Conservation (phyloP, 148 eudicot genomes). For the Nepenthes mirabilis region DNA sequence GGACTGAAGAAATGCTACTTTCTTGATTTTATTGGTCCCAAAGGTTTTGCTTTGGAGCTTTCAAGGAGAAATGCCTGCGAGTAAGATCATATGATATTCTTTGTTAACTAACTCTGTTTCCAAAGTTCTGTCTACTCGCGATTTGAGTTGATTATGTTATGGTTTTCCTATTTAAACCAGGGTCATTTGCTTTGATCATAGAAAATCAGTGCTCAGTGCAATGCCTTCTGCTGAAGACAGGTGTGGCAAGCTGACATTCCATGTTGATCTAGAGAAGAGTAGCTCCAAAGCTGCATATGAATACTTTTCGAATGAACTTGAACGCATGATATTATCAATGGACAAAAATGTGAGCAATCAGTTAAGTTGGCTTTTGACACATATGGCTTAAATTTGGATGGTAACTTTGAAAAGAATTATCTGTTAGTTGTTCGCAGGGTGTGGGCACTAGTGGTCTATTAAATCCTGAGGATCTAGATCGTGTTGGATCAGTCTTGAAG, state of each 20-base stretch:
- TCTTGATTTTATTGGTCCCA: slow-evolving; percentile 77
- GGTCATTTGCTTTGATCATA: slow-evolving; percentile 69
- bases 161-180: slow-evolving; percentile 16
- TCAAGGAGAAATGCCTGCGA: slow-evolving; percentile 38
- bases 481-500: slow-evolving; percentile 22
- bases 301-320: slow-evolving; percentile 37
- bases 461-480: slow-evolving; percentile 23
- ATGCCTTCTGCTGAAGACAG: slow-evolving; percentile 21
- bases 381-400: not conserved
- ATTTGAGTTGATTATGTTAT: not conserved
- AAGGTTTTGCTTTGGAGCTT: slow-evolving; percentile 52
- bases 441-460: slow-evolving; percentile 23
- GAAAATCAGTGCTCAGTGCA: slow-evolving; percentile 25
- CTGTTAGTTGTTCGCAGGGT: slow-evolving; percentile 24
- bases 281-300: too few species aligned
- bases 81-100: slow-evolving; percentile 28
- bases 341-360: slow-evolving; percentile 20
- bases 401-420: not conserved
- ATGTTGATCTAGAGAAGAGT: too few species aligned
- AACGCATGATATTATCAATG: slow-evolving; percentile 11
- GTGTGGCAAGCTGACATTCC: slow-evolving; percentile 28
- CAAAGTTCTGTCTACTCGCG: not conserved
- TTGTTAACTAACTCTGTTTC: not conserved
- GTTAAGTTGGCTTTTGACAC: not conserved
- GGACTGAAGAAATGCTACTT: slow-evolving; percentile 70